phyloP scores from a whole-genome alignment of 495 filamentous ascomycete species.

The Aspergillus mulundensis region DNA sequence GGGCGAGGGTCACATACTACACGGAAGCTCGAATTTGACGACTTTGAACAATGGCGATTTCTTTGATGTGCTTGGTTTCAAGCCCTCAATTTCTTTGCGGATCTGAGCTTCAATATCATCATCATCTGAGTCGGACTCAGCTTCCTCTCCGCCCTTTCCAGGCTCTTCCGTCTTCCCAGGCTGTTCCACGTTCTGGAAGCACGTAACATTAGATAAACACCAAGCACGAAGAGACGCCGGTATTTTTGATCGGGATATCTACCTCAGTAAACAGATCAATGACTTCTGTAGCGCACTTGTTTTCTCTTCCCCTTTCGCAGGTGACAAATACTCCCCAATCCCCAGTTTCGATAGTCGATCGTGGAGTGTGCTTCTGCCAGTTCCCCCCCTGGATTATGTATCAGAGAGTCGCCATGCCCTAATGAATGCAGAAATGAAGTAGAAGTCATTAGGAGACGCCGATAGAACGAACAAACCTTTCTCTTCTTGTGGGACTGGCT shows the following conservation, averaged over 20 bases:
- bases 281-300: conserved; percentile 70
- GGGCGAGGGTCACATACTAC: conserved; percentile 55
- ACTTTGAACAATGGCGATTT: conserved; percentile 51
- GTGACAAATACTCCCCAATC: conserved; percentile 87
- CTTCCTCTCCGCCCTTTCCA: conserved; percentile 28
- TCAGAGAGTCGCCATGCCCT: conserved; percentile 7
- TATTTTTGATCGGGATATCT: too few species aligned
- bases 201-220: background rate
- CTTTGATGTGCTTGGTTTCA: conserved; percentile 51
- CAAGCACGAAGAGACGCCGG: too few species aligned
- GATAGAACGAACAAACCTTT: conserved; percentile 29
- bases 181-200: conserved; percentile 17
- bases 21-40: conserved; percentile 71
- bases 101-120: conserved; percentile 83
- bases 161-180: conserved; percentile 26
- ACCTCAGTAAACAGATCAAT: conserved; percentile 73
- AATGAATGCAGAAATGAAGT: background rate
- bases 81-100: conserved; percentile 64
- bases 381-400: conserved; percentile 24
- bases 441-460: background rate
- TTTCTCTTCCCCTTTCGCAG: conserved; percentile 76
- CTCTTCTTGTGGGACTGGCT: conserved; percentile 29
- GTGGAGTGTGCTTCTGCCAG: conserved; percentile 28
- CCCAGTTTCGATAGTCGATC: conserved; percentile 58
- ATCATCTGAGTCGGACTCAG: conserved; percentile 37